phyloP scores from a whole-genome alignment of 2,329 filamentous ascomycete genomes.

The Amphichorda felina region DNA sequence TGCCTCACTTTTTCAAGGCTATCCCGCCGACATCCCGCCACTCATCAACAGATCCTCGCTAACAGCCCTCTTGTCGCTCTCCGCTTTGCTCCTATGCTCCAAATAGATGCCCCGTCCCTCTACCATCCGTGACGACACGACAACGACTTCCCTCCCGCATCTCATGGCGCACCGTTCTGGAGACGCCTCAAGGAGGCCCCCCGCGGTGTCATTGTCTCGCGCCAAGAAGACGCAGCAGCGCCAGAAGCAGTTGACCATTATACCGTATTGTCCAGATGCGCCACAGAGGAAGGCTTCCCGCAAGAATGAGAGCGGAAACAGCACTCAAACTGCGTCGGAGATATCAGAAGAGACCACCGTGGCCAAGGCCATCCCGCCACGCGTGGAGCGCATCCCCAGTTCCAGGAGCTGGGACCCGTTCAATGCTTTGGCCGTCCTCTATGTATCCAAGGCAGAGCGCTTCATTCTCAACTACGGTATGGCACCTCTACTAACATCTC shows the following conservation, averaged over 20 bases:
- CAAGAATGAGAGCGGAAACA: not conserved
- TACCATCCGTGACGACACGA: too few relatives aligned
- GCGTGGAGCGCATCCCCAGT: not conserved
- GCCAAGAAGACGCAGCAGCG: not conserved
- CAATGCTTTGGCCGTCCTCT: slow-evolving; percentile 1
- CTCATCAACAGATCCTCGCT: too few relatives aligned
- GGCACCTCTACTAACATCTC: too few relatives aligned
- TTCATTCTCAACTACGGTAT: slow-evolving; percentile 1
- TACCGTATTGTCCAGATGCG: not conserved
- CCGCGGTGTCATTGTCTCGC: too few relatives aligned
- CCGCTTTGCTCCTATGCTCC: too few relatives aligned
- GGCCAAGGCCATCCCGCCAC: not conserved
- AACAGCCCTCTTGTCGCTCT: too few relatives aligned
- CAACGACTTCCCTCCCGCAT: too few relatives aligned
- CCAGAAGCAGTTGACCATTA: not conserved
- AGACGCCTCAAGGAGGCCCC: too few relatives aligned
- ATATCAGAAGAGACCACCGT: not conserved
- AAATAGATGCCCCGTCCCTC: too few relatives aligned
- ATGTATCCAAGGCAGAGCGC: slow-evolving; percentile 1
- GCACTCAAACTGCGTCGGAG: not conserved
- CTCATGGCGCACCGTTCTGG: too few relatives aligned
- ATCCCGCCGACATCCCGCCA: too few relatives aligned
- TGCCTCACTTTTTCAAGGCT: too few relatives aligned
- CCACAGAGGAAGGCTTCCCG: not conserved
- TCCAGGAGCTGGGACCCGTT: slow-evolving; percentile 2